Evolutionary conservation across 1,139 yeast species (phyloP).

Genomic region (Magnusiomyces starmeri): DNA sequence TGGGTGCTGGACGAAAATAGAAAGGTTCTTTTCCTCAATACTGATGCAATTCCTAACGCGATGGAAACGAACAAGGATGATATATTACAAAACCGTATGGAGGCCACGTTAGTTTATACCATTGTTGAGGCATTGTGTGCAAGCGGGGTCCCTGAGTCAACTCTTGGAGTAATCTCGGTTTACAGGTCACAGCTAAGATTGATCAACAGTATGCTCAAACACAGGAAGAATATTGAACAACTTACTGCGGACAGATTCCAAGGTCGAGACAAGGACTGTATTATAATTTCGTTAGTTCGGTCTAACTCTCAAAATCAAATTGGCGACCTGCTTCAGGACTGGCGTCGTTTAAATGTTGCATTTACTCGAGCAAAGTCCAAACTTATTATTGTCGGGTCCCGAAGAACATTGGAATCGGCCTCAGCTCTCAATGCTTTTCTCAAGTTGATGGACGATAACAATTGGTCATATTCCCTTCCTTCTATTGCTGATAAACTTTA

Average conservation of each 20-base stretch:
- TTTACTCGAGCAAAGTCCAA: slow-evolving; percentile 86
- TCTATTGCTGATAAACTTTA: slow-evolving; percentile 39
- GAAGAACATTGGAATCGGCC: slow-evolving; percentile 49
- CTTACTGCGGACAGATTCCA: slow-evolving; percentile 94
- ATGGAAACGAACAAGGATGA: slow-evolving; percentile 54
- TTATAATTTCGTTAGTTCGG: slow-evolving; percentile 79
- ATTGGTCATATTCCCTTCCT: slow-evolving; percentile 61
- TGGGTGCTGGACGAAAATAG: slow-evolving; percentile 41
- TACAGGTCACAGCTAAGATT: slow-evolving; percentile 73
- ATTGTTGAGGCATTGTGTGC: slow-evolving; percentile 51
- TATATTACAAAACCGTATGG: slow-evolving; percentile 62
- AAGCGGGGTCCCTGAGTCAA: slow-evolving; percentile 53
- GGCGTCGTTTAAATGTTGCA: slow-evolving; percentile 92
- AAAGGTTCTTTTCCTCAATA: slow-evolving; percentile 70
- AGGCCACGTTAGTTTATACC: slow-evolving; percentile 57
- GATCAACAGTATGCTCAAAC: slow-evolving; percentile 41
- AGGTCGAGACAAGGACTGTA: slow-evolving; percentile 90
- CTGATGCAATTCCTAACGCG: slow-evolving; percentile 58
- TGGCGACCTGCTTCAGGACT: slow-evolving; percentile 76
- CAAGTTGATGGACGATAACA: slow-evolving; percentile 47
- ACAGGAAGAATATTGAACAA: slow-evolving; percentile 26
- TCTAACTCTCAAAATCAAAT: slow-evolving; percentile 61
- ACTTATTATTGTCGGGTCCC: slow-evolving; percentile 64
- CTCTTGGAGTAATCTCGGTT: slow-evolving; percentile 82
- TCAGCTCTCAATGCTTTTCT: slow-evolving; percentile 57